Evolutionary conservation across 1,284 basidiomycete species (phyloP), one percentile per base, ranked within the genome.

Genomic region (Sanghuangporus baumii): DNA sequence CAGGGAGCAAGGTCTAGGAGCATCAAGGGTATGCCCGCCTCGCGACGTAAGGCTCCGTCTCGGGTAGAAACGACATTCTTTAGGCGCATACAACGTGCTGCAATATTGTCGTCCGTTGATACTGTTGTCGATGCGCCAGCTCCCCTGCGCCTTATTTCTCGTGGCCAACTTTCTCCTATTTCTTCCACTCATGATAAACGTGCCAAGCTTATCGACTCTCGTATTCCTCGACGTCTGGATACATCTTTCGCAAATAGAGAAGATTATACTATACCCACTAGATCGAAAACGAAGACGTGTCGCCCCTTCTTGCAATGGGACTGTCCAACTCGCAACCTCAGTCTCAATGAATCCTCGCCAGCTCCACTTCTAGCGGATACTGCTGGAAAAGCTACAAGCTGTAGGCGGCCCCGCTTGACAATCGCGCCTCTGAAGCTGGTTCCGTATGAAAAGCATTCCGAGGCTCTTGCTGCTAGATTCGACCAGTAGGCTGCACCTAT

Each of bases 71-170:
- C 47, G 11, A n/a, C 56, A 8, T 63, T 59, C 23, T 63, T 57
- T 23, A 55, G 46, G 38, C 56, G 61, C 23, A 63, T 63, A 18
- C 56, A 52, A n/a, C 56, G 57, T 47, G 61, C 61, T 36, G 61
- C 61, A 16, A 31, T 58, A 16, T 48, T 63, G 38, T 58, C 61
- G 18, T 18, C 37, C 11, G 61, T 59, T 3, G 61, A 63, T 23
- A 56, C 26, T 20, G 56, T 46, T 4, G 40, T 31, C 16, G 26
- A 58, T 12, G 9, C 41, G 9, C 38, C 37, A 23, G 5, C 61
- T 37, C 20, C 26, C 37, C 41, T 63, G 6, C 43, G 18, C 18
- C 57, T 63, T 23, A 50, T 43, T 14, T 46, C 61, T 6, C 54
- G 43, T 8, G 56, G 46, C 31, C 7, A 18, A 54, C 14, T 20